A percentile compares a stretch with the other conserved stretches of the same genome.
phyloP scores from a whole-genome alignment of 179 eudicot species.

The Heliamphora pulchella region DNA sequence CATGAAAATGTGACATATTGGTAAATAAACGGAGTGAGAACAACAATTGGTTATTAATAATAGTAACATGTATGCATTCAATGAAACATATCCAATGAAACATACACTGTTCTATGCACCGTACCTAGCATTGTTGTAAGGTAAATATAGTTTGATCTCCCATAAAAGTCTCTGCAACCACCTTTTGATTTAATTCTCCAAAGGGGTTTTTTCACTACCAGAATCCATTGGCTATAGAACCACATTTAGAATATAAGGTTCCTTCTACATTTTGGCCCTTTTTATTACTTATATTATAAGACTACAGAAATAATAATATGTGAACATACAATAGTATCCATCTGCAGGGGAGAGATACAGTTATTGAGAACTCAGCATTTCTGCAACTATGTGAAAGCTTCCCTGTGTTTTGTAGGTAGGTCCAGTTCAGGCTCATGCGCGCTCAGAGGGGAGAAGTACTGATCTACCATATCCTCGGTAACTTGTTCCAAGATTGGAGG shows the following conservation, averaged over 20 bases:
- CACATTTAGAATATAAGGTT: background rate
- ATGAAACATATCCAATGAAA: too few relatives aligned
- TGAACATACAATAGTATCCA: background rate
- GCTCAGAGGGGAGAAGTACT: conserved; percentile 55
- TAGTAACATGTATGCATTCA: too few relatives aligned
- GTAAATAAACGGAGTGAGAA: too few relatives aligned
- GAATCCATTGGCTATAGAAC: background rate
- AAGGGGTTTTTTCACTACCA: background rate
- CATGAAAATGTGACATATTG: too few relatives aligned
- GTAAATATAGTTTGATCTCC: too few relatives aligned
- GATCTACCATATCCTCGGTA: conserved; percentile 81
- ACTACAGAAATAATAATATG: background rate
- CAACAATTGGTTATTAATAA: too few relatives aligned
- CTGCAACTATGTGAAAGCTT: conserved; percentile 47
- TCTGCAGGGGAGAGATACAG: background rate
- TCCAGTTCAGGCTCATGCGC: conserved; percentile 69
- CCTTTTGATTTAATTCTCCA: background rate
- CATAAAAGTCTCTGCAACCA: too few relatives aligned
- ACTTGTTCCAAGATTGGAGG: conserved; percentile 77
- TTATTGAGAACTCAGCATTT: too few relatives aligned
- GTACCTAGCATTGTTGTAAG: too few relatives aligned
- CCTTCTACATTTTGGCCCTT: background rate
- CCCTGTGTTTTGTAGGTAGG: conserved; percentile 58
- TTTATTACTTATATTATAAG: background rate
- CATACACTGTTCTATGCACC: too few relatives aligned